Evolutionary conservation across 331 rosid genomes (phyloP).

Genomic region (Quercus lobata): DNA sequence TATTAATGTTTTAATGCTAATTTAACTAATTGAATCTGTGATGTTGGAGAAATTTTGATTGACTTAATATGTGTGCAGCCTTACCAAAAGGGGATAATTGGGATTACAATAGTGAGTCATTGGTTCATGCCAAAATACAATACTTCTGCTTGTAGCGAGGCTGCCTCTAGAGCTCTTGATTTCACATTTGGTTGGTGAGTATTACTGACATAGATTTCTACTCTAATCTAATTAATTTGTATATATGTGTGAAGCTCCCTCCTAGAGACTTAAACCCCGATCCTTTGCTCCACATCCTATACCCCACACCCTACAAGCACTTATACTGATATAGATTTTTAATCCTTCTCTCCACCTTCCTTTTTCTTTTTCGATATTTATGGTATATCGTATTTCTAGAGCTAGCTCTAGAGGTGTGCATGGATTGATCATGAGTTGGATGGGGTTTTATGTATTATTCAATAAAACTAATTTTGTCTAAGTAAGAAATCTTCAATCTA

Average conservation of each 20-base stretch:
- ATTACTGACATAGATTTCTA: not conserved
- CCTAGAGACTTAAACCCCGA: fast-evolving
- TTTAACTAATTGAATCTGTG: not conserved
- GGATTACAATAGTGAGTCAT: slow-evolving; percentile 32
- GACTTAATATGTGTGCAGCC: slow-evolving; percentile 21
- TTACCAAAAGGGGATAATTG: slow-evolving; percentile 50
- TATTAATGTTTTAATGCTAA: not conserved
- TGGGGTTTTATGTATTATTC: no score
- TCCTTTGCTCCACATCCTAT: fast-evolving
- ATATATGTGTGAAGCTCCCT: fast-evolving
- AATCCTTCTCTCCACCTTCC: no score
- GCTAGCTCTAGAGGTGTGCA: no score
- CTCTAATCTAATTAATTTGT: no score
- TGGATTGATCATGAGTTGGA: no score
- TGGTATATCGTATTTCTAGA: no score
- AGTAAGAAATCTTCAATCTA: no score
- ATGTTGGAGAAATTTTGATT: no score
- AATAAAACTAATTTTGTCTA: no score
- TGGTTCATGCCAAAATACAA: slow-evolving; percentile 33
- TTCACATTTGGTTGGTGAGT: slow-evolving; percentile 54
- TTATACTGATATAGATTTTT: no score
- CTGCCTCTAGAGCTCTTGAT: slow-evolving; percentile 53
- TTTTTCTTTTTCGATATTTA: no score
- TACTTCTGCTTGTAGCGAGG: slow-evolving; percentile 6
- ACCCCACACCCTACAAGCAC: fast-evolving